These are phyloP conservation scores for Pseudogymnoascus sp. DNA, from an alignment of 2,329 filamentous ascomycete genomes.

Conservation along the genomic window DNA sequence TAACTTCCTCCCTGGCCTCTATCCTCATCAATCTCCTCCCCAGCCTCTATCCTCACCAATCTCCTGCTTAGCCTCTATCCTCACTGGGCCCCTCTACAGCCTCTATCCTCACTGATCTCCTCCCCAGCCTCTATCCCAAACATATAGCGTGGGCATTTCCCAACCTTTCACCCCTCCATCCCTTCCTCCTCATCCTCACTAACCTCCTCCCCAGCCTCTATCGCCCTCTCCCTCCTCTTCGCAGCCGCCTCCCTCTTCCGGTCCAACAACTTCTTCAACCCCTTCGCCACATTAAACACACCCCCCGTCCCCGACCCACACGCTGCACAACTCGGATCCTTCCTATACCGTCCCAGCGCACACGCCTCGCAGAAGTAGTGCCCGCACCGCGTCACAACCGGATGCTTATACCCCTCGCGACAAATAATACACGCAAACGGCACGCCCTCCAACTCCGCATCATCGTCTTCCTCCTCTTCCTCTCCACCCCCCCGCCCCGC, in stretches of 20 bases:
- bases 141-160: background rate
- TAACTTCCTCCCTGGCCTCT: too few relatives aligned
- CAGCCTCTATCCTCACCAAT: too few relatives aligned
- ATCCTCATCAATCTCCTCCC: too few relatives aligned
- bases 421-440: conserved; percentile 31
- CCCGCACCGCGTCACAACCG: conserved; percentile 80
- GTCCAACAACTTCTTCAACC: conserved; percentile 66
- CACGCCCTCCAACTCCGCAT: conserved; percentile 27
- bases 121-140: conserved; percentile 41
- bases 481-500: conserved; percentile 27
- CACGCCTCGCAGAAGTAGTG: conserved; percentile 96
- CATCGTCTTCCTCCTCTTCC: conserved; percentile 40
- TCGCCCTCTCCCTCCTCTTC: conserved; percentile 44
- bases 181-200: conserved; percentile 36
- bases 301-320: conserved; percentile 81
- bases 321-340: conserved; percentile 77
- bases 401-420: conserved; percentile 41
- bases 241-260: conserved; percentile 53
- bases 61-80: too few relatives aligned
- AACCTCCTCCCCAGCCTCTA: conserved; percentile 45
- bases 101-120: too few relatives aligned
- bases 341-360: conserved; percentile 77
- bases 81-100: too few relatives aligned
- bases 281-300: conserved; percentile 83
- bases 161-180: background rate